Conservation (phyloP, 352 stramenopile species). For the Phytophthora pinifolia region DNA sequence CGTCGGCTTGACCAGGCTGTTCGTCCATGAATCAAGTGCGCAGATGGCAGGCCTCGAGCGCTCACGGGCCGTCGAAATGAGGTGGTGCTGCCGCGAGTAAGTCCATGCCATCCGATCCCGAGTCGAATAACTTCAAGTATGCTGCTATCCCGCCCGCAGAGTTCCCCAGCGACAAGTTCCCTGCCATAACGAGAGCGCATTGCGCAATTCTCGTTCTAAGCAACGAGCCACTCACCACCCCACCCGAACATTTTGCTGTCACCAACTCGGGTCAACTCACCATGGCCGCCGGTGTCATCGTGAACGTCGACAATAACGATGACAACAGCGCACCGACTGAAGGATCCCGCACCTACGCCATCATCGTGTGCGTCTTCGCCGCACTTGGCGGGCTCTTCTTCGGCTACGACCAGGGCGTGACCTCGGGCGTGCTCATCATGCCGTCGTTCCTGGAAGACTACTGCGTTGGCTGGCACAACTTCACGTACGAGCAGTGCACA, state of each 20-base stretch:
- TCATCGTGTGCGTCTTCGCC: conserved; percentile 28
- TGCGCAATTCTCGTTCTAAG: conserved; percentile 1
- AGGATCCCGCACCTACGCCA: conserved; percentile 32
- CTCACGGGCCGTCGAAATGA: background rate
- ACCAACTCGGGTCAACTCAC: background rate
- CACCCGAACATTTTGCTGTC: too few relatives aligned
- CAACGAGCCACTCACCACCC: conserved; percentile 4
- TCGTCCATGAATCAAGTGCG: conserved; percentile 2
- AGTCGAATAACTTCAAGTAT: background rate
- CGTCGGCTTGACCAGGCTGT: background rate
- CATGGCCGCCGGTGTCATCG: conserved; percentile 19
- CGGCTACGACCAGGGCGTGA: conserved; percentile 35
- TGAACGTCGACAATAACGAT: conserved; percentile 13
- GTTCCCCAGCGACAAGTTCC: background rate
- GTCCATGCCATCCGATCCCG: background rate
- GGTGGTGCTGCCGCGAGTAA: background rate
- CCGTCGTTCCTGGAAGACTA: conserved; percentile 32
- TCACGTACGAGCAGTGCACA: conserved; percentile 31
- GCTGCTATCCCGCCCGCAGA: background rate
- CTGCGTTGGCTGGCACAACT: conserved; percentile 29
- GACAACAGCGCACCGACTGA: conserved; percentile 22
- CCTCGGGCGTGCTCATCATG: conserved; percentile 32
- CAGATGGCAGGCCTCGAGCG: background rate
- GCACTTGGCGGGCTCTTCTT: conserved; percentile 37
- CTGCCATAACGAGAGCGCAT: background rate